Evolutionary conservation across 176 grass and related monocot genomes (phyloP), one percentile per base, ranked within the genome.

Genomic region (Phragmites australis): DNA sequence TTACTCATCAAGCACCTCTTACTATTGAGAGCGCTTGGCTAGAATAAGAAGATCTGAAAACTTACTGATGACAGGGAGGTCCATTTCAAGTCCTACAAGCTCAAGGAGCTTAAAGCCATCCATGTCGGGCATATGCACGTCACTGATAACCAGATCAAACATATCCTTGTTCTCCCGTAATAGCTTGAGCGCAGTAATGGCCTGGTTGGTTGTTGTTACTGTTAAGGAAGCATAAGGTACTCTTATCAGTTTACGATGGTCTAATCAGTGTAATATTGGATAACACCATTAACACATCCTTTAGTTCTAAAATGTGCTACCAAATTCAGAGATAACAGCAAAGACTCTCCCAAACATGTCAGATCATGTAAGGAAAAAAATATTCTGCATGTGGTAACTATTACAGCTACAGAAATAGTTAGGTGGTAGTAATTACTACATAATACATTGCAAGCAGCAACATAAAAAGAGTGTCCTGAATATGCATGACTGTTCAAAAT

Each of bases 61-160:
- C 96, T 92, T 91, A 97, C 95, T 89, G 45, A 97, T 97, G 50
- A 97, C 86, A 78, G 96, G 96, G 76, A 99, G 93, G 53, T 99
- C 96, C 93, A 99, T 93, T 52, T 99, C 90, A 37, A 95, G 93
- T 4, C 90, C 93, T 8, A 95, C 86, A 32, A 90, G 70, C 71
- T 99, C 90, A 21, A 99, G 86, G 49, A 99, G 86, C 84, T 93
- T 93, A 27, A 95, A 95, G 1, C 96, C 96, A 51, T 99, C 88
- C 82, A 95, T 95, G 74, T 99, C 92, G 0, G 88, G 90, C 83
- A 92, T 93, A 40, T 89, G 88, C 2, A 99, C 90, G 65, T 95
- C 92, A 26, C 92, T 99, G 58, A 99, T 93, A 30, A 95, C 96
- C 47, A 99, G 78, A 89, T 99, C 96, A 89, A 93, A 99, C 73